Percentiles rank a stretch among this genome's conserved stretches.
Evolutionary conservation across 805 yeast species (phyloP).

Genomic region (Blastobotrys chiropterorum): DNA sequence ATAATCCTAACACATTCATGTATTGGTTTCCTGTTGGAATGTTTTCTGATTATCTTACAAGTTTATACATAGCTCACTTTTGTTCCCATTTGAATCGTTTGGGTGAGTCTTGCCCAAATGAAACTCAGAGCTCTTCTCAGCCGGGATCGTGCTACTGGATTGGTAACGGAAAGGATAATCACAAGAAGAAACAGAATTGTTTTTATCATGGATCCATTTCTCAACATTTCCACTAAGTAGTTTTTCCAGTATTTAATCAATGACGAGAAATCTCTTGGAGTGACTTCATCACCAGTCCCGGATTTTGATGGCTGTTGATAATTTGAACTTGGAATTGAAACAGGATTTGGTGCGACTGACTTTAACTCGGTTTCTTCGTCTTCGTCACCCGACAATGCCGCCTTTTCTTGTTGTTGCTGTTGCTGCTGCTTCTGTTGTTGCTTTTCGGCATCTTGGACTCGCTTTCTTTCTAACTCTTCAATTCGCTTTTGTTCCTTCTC

Average conservation of each 20-base stretch:
- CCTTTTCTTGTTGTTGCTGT: not conserved
- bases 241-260: conserved; percentile 12
- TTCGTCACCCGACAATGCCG: not conserved
- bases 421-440: conserved; percentile 1
- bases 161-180: conserved; percentile 13
- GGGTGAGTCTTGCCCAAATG: conserved; percentile 14
- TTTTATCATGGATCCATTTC: conserved; percentile 3
- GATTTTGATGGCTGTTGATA: not conserved
- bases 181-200: conserved; percentile 10
- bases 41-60: not conserved
- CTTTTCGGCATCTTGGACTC: conserved; percentile 8
- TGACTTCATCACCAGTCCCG: not conserved
- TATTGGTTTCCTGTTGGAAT: not conserved
- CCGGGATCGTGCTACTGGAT: conserved; percentile 8
- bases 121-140: conserved; percentile 4
- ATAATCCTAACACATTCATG: not conserved
- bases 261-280: conserved; percentile 8
- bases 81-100: conserved; percentile 20
- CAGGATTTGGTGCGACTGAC: conserved; percentile 1
- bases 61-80: conserved; percentile 22
- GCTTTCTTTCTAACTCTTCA: conserved; percentile 5
- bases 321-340: not conserved
- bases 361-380: not conserved
- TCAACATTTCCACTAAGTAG: not conserved
- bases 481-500: conserved; percentile 4